Evolutionary conservation across 2,329 filamentous ascomycete genomes (phyloP), one percentile per base, ranked within the genome.

Genomic region (Neocatenulostroma microsporum): DNA sequence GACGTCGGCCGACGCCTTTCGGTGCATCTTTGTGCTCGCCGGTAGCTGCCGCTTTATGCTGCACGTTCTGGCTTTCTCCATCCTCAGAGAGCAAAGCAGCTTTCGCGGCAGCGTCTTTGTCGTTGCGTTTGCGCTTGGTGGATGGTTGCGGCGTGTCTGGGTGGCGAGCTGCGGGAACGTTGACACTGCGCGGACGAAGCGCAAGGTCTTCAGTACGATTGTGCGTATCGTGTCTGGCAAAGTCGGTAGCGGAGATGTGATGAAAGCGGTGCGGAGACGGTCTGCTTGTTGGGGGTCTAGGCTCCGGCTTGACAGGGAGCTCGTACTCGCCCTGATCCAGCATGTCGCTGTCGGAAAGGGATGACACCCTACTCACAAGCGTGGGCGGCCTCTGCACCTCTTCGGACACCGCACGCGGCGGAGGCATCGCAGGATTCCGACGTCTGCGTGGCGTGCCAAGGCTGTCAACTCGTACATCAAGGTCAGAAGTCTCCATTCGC

Each of bases 401-500:
- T 30, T 47, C 50, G 9, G 46, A 54, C 14, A 36, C 34, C 11
- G 52, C 49, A 20, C 47, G 46, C 19, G 21, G 24, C 11, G 15
- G 21, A 19, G 6, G 6, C 23, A 24, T 24, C 23, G 35, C 21
- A 4, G 41, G 18, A 11, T 39, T 41, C 13, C 44, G 43, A 12
- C 40, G 46, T 35, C 49, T 54, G 15, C 49, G 47, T 9, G 63
- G 61, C 5, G 62, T 65, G 11, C 56, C 44, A 10, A 58, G 42
- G 18, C 43, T 44, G 11, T 49, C 46, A 2, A 50, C 50, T 5
- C 62, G 40, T 12, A 58, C 57, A 41, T 70, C 67, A 3, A 70
- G 55, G 46, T 70, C 67, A 21, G 68, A 60, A 2, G 62, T 66
- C 37, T 66, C 60, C 6, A 50, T 60, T 8, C 58, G 57, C 4